Evolutionary conservation across 352 stramenopile species (phyloP), one percentile per base, ranked within the genome.

Genomic region (Phytophthora sansomeana): DNA sequence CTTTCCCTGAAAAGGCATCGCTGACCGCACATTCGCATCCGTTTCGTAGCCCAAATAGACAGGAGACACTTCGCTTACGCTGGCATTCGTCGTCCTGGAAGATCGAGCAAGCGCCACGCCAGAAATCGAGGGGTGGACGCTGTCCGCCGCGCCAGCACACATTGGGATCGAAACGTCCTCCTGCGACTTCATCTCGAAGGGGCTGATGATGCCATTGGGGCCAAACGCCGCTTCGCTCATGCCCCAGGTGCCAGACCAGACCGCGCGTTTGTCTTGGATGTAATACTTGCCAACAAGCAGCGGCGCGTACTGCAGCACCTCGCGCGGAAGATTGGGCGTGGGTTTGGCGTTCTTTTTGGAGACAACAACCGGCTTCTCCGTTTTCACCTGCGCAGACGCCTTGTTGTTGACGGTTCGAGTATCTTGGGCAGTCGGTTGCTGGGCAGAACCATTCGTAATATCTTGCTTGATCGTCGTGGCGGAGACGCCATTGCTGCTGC

Each of bases 131-230:
- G 83, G 84, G 33, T 95, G 81, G 1, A 81, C 69, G 2, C 29
- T 56, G 10, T 85, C 78, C 4, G 71, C 62, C 5, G 69, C 43
- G 9, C 75, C 77, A 2, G 55, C 38, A 26, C 70, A 78, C 16
- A 68, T 83, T 6, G 71, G 76, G 41, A 92, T 89, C 32, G 76
- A 80, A 35, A 95, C 86, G 46, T 93, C 77, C n/a, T 93, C 83
- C 46, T 93, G 74, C 13, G 85, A 94, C 59, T 91, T 92, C 88
- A 96, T 96, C 62, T 96, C 86, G 53, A 96, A 96, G 8, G 72
- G 51, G 44, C 86, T 95, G 17, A 87, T 94, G 38, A 96, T 69
- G 4, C 88, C 88, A 16, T 90, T 91, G 4, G 69, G 68, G 19
- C 73, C 77, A 63, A 95, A 96, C 17, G 87, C 88, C 4, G 83